A percentile compares a stretch with the other conserved stretches of the same genome.
Conservation (phyloP, 805 yeast species). For the Nakazawaea laoshanensis region DNA sequence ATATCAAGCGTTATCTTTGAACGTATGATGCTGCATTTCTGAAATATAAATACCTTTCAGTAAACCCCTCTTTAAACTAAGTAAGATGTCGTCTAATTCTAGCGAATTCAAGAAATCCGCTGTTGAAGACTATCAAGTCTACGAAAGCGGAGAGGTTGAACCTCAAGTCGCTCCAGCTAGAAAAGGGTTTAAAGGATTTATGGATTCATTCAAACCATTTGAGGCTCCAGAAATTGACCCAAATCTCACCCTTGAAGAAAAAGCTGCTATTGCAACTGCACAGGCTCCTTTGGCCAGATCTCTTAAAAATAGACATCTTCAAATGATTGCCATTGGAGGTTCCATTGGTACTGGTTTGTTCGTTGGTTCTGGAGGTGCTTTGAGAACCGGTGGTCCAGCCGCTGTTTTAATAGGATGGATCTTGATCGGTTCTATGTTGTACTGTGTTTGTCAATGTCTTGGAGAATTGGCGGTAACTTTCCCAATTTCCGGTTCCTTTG, state of each 20-base stretch:
- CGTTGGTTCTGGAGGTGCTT: conserved; percentile 61
- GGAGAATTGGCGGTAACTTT: conserved; percentile 58
- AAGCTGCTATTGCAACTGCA: conserved; percentile 37
- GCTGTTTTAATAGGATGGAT: conserved; percentile 53
- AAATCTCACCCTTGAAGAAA: conserved; percentile 33
- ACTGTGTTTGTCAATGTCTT: conserved; percentile 53
- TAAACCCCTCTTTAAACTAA: no score
- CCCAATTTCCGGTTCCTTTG: conserved; percentile 59
- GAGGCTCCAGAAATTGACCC: conserved; percentile 32
- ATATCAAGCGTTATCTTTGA: no score
- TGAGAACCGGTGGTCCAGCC: conserved; percentile 69
- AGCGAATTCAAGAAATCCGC: conserved; percentile 6
- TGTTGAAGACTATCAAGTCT: conserved; percentile 8
- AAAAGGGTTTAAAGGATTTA: conserved; percentile 13
- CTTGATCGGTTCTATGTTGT: conserved; percentile 52
- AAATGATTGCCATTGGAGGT: conserved; percentile 81
- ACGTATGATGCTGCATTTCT: no score
- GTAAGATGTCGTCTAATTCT: conserved; percentile 7
- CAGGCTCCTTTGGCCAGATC: conserved; percentile 41
- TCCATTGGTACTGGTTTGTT: conserved; percentile 80
- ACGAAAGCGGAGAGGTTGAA: conserved; percentile 10
- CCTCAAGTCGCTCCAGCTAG: conserved; percentile 3
- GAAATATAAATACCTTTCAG: no score
- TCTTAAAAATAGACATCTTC: conserved; percentile 58
- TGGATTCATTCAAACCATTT: conserved; percentile 23